Evolutionary conservation across 305 asterid species (phyloP).

Genomic region (Fraxinus velutina): DNA sequence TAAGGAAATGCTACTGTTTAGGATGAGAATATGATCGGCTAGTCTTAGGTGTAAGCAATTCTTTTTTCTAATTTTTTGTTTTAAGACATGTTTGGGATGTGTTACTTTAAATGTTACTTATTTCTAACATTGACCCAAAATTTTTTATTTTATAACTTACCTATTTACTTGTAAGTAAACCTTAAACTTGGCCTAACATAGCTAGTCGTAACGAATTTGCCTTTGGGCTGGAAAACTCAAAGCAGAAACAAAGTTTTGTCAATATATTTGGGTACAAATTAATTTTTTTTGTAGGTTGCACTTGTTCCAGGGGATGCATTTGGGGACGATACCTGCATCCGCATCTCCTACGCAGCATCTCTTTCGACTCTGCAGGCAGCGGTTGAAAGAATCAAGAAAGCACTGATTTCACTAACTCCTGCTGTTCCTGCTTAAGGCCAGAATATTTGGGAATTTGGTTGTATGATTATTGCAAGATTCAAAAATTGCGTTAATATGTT

Average conservation of each 20-base stretch:
- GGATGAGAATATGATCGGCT: background rate
- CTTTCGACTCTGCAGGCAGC: slow-evolving; percentile 68
- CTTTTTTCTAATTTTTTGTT: background rate
- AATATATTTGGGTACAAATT: background rate
- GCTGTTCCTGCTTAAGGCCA: slow-evolving; percentile 40
- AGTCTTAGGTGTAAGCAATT: background rate
- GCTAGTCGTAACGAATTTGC: background rate
- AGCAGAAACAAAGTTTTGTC: background rate
- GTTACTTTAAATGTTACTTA: background rate
- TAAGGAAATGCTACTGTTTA: background rate
- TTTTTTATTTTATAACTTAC: background rate
- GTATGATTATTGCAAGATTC: background rate
- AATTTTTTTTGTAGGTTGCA: slow-evolving; percentile 56
- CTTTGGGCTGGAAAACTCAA: background rate
- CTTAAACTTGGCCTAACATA: background rate
- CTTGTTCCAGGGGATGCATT: slow-evolving; percentile 91
- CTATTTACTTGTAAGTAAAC: background rate
- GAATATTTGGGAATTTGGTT: slow-evolving; percentile 8
- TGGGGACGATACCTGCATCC: slow-evolving; percentile 85
- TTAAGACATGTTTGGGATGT: background rate
- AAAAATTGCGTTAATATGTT: background rate
- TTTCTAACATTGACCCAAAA: background rate
- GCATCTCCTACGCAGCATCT: slow-evolving; percentile 82
- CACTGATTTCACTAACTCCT: slow-evolving; percentile 47
- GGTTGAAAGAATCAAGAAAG: slow-evolving; percentile 53